Evolutionary conservation across 1,284 basidiomycete species (phyloP), one percentile per base, ranked within the genome.

Genomic region (Heterobasidion occidentale): DNA sequence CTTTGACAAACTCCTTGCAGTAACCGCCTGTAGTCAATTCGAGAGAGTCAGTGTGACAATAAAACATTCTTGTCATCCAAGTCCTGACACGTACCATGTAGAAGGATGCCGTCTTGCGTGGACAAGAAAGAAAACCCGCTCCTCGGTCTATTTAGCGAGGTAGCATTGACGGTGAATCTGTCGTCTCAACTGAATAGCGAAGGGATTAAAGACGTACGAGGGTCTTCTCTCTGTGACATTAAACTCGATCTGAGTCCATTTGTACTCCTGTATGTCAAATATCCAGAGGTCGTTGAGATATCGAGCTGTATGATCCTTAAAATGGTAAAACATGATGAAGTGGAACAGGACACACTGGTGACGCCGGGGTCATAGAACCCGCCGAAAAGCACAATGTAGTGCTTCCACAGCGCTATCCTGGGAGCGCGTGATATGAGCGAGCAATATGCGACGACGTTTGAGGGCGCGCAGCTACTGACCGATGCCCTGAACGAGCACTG

Each of bases 401-500:
- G 88, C 65, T 95, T 95, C 91, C 92, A 97, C 58, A 90, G 78
- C 0, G 88, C 88, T 92, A 97, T 94, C 27, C 91, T 88, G 51
- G 46, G 27, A 27, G 27, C 27, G 27, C 27, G 27, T 27, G 27
- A 27, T 9, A 33, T 35, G 35, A 15, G 17, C 1, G 17, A 17
- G 1, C n/a, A 15, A 17, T 5, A 15, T 9, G 17, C 27, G n/a
- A 20, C 27, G 15, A 42, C 35, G 8, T 33, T 51, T 50, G 35
- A 51, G 36, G 36, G 27, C 6, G 27, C 5, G 27, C 27, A 5
- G 27, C 19, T 44, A 63, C 76, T 56, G 58, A 88, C 83, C 91
- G 76, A 70, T 92, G 92, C 1, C 94, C 94, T 14, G 88, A 92
- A 34, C 94, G 77, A 2, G 92, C 90, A 47, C 80, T 86, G 0